These are phyloP conservation scores for Citrullus amarus DNA, from an alignment of 306 rosid species.

Conservation along the genomic window DNA sequence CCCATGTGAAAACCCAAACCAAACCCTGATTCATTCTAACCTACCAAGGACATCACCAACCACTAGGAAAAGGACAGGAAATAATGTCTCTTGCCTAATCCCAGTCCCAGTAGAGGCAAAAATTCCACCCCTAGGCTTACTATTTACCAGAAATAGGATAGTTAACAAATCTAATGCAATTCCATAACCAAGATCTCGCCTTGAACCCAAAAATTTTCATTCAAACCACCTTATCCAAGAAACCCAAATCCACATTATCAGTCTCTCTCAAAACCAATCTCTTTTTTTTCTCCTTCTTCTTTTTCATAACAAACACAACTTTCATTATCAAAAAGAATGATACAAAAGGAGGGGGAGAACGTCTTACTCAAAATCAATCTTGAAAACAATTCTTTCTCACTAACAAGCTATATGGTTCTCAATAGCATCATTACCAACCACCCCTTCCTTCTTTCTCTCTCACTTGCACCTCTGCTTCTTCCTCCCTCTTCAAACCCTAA, in stretches of 20 bases:
- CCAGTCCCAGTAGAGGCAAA: neutral
- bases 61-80: neutral
- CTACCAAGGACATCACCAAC: too few relatives aligned
- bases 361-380: neutral
- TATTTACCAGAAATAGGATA: neutral
- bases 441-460: neutral
- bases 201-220: neutral
- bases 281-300: too few relatives aligned
- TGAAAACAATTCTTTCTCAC: neutral
- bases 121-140: neutral
- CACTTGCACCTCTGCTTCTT: neutral
- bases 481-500: constrained; percentile 26
- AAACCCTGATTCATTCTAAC: too few relatives aligned
- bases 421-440: neutral
- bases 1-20: too few relatives aligned
- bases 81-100: neutral
- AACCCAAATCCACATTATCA: neutral
- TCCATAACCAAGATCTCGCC: neutral
- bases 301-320: too few relatives aligned
- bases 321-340: too few relatives aligned
- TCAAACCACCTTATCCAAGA: neutral
- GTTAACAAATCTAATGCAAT: neutral
- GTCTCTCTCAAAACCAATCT: neutral
- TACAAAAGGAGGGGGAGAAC: too few relatives aligned
- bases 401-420: neutral